Conservation (phyloP, 2,329 filamentous ascomycete species). For the Colletotrichum limetticola region DNA sequence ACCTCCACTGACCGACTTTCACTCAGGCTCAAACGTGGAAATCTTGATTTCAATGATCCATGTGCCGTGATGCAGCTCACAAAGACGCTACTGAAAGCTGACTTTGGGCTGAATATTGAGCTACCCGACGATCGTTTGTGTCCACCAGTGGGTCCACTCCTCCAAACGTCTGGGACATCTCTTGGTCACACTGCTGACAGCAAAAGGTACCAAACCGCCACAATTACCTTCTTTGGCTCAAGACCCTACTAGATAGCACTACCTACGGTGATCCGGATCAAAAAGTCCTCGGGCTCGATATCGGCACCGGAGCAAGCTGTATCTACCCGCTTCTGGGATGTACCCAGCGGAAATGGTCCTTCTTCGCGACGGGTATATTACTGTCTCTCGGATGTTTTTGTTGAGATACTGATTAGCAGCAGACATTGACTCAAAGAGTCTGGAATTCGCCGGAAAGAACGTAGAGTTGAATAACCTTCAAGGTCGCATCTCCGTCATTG, state of each 20-base stretch:
- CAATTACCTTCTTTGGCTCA: slow-evolving; percentile 92
- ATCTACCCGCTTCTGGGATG: slow-evolving; percentile 91
- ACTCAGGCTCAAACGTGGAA: slow-evolving; percentile 51
- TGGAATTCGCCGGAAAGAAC: slow-evolving; percentile 75
- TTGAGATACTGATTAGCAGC: background rate
- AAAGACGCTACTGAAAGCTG: slow-evolving; percentile 77
- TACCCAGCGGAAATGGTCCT: slow-evolving; percentile 76
- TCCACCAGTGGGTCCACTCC: slow-evolving; percentile 72
- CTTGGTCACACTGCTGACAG: slow-evolving; percentile 5
- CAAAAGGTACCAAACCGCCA: slow-evolving; percentile 73
- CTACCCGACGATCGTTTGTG: slow-evolving; percentile 85
- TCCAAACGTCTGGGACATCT: no score
- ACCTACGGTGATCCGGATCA: slow-evolving; percentile 59
- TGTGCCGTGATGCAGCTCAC: slow-evolving; percentile 83
- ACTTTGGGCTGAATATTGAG: slow-evolving; percentile 78
- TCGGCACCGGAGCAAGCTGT: slow-evolving; percentile 90
- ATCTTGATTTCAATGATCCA: slow-evolving; percentile 85
- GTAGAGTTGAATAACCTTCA: slow-evolving; percentile 73
- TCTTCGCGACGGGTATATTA: slow-evolving; percentile 68
- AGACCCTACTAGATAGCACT: slow-evolving; percentile 80
- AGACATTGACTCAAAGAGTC: slow-evolving; percentile 81
- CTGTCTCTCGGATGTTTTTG: background rate
- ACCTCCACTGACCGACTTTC: background rate
- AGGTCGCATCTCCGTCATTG: slow-evolving; percentile 71
- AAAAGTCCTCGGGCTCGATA: slow-evolving; percentile 78